Conservation (phyloP, 2,329 filamentous ascomycete genomes). For the Chrysoporthe austroafricana region DNA sequence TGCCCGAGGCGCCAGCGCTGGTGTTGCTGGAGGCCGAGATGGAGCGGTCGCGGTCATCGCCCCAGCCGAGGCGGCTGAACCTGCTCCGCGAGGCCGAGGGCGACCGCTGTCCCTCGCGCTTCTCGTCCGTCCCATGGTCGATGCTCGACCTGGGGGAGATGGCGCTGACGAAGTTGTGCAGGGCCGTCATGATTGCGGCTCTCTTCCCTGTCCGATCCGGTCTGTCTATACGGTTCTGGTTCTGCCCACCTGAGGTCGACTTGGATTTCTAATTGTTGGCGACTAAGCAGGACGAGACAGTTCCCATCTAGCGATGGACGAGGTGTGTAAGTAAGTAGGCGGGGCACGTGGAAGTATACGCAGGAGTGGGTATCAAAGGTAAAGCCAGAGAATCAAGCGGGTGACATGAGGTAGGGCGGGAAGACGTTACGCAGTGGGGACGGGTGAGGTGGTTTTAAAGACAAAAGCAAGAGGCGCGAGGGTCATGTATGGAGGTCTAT, state of each 20-base stretch:
- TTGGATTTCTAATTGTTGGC: not conserved
- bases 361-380: conserved; percentile 6
- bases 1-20: conserved; percentile 18
- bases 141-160: conserved; percentile 28
- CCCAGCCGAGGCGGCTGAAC: conserved; percentile 4
- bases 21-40: conserved; percentile 11
- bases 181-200: conserved; percentile 24
- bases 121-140: conserved; percentile 18
- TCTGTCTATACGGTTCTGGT: not conserved
- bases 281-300: not conserved
- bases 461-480: not conserved
- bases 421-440: not conserved
- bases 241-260: too few species aligned
- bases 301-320: not conserved
- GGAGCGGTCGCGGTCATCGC: conserved; percentile 13
- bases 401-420: not conserved
- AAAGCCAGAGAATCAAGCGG: not conserved
- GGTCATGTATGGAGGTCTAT: not conserved
- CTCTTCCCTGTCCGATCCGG: not conserved
- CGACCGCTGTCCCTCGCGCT: not conserved
- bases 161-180: conserved; percentile 26
- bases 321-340: not conserved
- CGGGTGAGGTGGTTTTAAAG: conserved; percentile 1
- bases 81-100: conserved; percentile 17
- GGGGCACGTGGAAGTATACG: not conserved